Base-by-base conservation (phyloP, 129 eudicot genomes). In the Glebionis coronaria region DNA sequence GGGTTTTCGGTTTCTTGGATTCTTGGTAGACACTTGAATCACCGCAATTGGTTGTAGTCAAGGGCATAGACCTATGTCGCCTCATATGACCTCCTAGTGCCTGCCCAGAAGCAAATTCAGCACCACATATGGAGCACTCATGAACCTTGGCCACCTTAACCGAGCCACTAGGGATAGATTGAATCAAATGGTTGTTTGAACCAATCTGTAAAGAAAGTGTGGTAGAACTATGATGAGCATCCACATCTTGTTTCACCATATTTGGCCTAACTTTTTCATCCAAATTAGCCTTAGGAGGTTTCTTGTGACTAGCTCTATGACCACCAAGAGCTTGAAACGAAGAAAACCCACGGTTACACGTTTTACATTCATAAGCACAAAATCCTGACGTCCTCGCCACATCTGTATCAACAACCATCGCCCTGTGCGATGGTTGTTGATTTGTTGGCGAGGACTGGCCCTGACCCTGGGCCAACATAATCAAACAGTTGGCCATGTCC, bases 51-150 rank as follows among this genome's bases (percentile, higher is more conserved):
- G 72, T 19, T 31, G 61, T 18, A 46, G 83, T 13, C 72, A 66
- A 45, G 9, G 62, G 65, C 72, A 70, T 68, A 72, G 74, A 71
- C 73, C 96, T 86, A 70, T 91, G 97, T 38, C 97, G 75, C 74
- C 97, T 79, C 97, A 91, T 91, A 76, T 91, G 97, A 51, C 97
- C 97, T 2, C 97, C 97, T 28, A 91, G 57, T 0, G 97, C 97
- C 56, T 91, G 97, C 12, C 97, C 97, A 0, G 94, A 91, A 7
- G 62, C 76, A 44, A 88, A 91, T 35, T 85, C 94, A 0, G 90
- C 94, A 5, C 97, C 94, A 75, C 97, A 91, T 31, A 88, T 88
- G 23, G 96, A 81, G 52, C 97, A 91, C 67, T 83, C 90, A 51
- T 91, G 97, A 70, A 91, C 73, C 81, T 79, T 88, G 45, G 77